Evolutionary conservation across 306 rosid genomes (phyloP).

Genomic region (Cicer chorassanicum): DNA sequence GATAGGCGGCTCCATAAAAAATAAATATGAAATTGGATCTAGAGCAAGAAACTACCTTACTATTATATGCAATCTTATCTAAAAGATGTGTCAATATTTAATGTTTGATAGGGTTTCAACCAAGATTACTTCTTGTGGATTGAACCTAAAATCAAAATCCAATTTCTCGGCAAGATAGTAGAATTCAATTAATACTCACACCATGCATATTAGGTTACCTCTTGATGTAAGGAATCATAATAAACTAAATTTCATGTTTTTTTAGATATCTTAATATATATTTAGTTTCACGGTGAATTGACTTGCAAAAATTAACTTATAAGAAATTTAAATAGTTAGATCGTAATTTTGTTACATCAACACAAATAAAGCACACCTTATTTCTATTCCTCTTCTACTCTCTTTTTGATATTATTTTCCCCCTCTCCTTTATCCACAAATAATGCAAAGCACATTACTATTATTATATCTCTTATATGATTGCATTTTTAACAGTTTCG

Average conservation of each 20-base stretch:
- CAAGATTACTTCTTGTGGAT: too few relatives aligned
- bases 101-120: too few relatives aligned
- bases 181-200: too few relatives aligned
- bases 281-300: too few relatives aligned
- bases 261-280: background rate
- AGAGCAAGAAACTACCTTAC: too few relatives aligned
- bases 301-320: too few relatives aligned
- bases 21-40: background rate
- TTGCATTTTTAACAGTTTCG: constrained; percentile 27
- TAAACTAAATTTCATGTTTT: background rate
- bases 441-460: constrained; percentile 9
- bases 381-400: too few relatives aligned
- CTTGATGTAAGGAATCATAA: background rate
- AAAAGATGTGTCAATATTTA: too few relatives aligned
- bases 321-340: too few relatives aligned
- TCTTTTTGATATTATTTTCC: background rate
- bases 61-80: too few relatives aligned
- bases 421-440: background rate
- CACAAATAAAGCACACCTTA: background rate
- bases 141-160: too few relatives aligned
- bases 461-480: constrained; percentile 12
- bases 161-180: too few relatives aligned
- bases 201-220: constrained; percentile 1
- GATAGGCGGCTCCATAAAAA: background rate
- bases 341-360: background rate